Evolutionary conservation across 345 rosid species (phyloP).

Genomic region (Salix arbutifolia): DNA sequence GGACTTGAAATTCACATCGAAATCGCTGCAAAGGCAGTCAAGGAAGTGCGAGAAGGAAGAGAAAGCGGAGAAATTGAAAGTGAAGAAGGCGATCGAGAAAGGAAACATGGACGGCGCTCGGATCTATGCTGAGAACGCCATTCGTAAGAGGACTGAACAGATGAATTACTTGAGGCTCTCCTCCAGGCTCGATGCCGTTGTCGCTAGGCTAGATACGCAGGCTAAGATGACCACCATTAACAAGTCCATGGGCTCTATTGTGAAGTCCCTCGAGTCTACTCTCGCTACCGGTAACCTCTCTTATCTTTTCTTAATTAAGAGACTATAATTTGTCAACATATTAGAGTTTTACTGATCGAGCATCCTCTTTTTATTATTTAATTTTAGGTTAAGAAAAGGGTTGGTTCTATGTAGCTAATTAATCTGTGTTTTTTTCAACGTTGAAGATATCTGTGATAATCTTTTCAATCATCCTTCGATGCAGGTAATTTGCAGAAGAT

Average conservation of each 20-base stretch:
- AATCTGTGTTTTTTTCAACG: too few species aligned
- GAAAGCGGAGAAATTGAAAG: conserved; percentile 91
- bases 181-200: conserved; percentile 92
- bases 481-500: conserved; percentile 97
- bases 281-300: conserved; percentile 62
- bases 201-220: conserved; percentile 89
- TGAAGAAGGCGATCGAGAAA: conserved; percentile 96
- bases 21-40: conserved; percentile 83
- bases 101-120: conserved; percentile 99
- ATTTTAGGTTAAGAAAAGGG: too few species aligned
- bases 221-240: conserved; percentile 91
- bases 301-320: not conserved
- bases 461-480: conserved; percentile 7
- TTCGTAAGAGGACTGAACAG: conserved; percentile 94
- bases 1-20: conserved; percentile 89
- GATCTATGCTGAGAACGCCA: conserved; percentile 96
- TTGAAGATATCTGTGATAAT: not conserved
- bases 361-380: too few species aligned
- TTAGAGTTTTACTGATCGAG: not conserved
- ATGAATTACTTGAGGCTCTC: conserved; percentile 94
- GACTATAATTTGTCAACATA: not conserved
- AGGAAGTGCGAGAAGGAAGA: conserved; percentile 98
- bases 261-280: conserved; percentile 89
- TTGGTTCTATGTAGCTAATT: too few species aligned
- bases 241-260: conserved; percentile 82